phyloP scores from a whole-genome alignment of 768 basidiomycete species.

The Clitopilus passeckerianus region DNA sequence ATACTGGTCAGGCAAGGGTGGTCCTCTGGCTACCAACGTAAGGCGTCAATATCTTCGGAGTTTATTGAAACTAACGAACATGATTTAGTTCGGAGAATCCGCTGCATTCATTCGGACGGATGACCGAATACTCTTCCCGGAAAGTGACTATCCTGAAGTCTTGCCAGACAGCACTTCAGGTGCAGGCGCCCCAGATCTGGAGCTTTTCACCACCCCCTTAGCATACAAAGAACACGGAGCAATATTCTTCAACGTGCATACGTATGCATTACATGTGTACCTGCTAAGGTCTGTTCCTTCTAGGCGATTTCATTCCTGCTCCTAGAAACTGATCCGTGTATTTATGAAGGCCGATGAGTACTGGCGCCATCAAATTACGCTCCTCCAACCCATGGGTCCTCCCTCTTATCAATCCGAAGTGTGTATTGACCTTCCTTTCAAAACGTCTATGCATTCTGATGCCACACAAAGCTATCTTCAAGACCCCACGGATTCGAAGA shows the following conservation, averaged over 20 bases:
- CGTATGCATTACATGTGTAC: slow-evolving; percentile 30
- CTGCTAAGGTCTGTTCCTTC: slow-evolving; percentile 24
- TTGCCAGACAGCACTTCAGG: slow-evolving; percentile 35
- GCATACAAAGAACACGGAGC: slow-evolving; percentile 36
- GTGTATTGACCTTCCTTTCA: slow-evolving; percentile 3
- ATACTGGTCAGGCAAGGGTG: slow-evolving; percentile 41
- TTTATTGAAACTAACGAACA: background rate
- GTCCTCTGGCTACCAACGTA: slow-evolving; percentile 53
- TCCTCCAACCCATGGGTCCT: slow-evolving; percentile 31
- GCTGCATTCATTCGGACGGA: slow-evolving; percentile 50
- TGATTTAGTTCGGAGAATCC: slow-evolving; percentile 35
- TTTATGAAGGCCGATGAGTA: slow-evolving; percentile 28
- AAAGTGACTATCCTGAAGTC: slow-evolving; percentile 20
- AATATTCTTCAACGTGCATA: slow-evolving; percentile 30
- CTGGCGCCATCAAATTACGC: slow-evolving; percentile 29
- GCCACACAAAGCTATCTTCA: slow-evolving; percentile 27
- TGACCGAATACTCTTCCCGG: slow-evolving; percentile 41
- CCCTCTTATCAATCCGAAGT: slow-evolving; percentile 35
- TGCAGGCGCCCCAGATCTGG: slow-evolving; percentile 34
- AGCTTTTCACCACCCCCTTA: slow-evolving; percentile 33
- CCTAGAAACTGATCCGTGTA: background rate
- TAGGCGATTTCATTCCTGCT: background rate
- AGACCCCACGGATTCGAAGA: slow-evolving; percentile 29
- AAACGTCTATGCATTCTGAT: background rate
- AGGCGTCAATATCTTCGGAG: slow-evolving; percentile 5